Evolutionary conservation across 1,284 basidiomycete genomes (phyloP), one percentile per base, ranked within the genome.

Genomic region (Exsudoporus floridanus): DNA sequence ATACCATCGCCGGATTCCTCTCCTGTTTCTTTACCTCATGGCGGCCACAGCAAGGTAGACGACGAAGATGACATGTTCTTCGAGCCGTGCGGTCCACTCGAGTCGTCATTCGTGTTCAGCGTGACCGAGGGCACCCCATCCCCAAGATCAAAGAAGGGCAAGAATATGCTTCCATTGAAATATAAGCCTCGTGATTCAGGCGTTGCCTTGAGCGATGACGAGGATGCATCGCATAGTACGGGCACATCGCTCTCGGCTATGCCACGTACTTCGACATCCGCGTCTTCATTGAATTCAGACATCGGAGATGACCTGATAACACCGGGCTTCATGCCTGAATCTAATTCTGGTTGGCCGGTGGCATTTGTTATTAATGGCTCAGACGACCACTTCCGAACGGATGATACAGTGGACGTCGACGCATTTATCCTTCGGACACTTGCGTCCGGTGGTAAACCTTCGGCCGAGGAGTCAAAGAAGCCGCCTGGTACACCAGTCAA

Each of bases 401-500:
- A 64, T 37, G 67, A 71, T 46, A 70, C 71, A 16, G 65, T 73
- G 19, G 77, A 84, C 45, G 76, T 86, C 1, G 85, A 90, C 49
- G 79, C 78, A 7, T 89, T 89, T 66, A 89, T 91, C 57, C 72
- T 84, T 58, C 81, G 81, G 31, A 84, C 83, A 1, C 78, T 91
- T n/a, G 79, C 80, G 2, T 77, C 79, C 1, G 79, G 79, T 12
- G 73, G 78, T 25, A 77, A 82, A 59, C 74, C 72, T 28, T 66
- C 72, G 48, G 63, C 69, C 45, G 75, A 77, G 46, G 77, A 75
- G 49, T 67, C 71, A 30, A 90, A 87, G 73, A 82, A 76, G 46
- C 80, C 82, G 14, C 89, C 89, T 5, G 88, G 85, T 0, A 92
- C 90, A 3, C 89, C 90, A 0, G 86, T 90, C 41, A 92, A 92